Percentiles rank a stretch among this genome's conserved stretches.
Conservation (phyloP, 306 rosid genomes). For the Psophocarpus tetragonolobus region DNA sequence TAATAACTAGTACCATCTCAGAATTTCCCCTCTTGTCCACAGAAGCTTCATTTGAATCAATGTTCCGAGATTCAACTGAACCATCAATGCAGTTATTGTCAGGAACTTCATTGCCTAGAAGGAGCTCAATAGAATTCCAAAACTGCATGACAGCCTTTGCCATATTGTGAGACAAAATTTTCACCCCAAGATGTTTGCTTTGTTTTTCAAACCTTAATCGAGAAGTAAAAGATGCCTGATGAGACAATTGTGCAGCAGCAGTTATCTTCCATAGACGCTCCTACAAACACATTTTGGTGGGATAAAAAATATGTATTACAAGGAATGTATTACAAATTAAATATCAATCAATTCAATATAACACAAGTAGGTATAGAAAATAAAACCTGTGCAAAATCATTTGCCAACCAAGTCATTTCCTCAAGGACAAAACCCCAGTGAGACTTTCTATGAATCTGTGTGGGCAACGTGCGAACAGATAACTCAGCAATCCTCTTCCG, state of each 20-base stretch:
- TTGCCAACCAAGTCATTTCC: conserved; percentile 99
- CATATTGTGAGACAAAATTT: conserved; percentile 70
- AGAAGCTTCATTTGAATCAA: conserved; percentile 45
- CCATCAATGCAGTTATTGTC: conserved; percentile 29
- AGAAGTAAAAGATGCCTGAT: conserved; percentile 66
- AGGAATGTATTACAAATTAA: conserved; percentile 14
- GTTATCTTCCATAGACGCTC: conserved; percentile 96
- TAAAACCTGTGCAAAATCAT: conserved; percentile 95
- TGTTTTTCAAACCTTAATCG: conserved; percentile 66
- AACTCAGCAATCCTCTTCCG: conserved; percentile 90
- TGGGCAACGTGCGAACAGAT: conserved; percentile 61
- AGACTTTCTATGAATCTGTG: conserved; percentile 60
- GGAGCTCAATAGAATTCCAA: conserved; percentile 88
- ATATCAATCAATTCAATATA: background rate
- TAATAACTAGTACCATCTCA: conserved; percentile 44
- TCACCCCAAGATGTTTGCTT: conserved; percentile 50
- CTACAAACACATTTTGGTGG: conserved; percentile 44
- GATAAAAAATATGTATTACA: conserved; percentile 13
- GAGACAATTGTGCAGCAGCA: conserved; percentile 83
- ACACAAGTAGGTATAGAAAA: conserved; percentile 33
- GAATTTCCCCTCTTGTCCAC: conserved; percentile 44
- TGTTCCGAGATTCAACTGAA: conserved; percentile 41
- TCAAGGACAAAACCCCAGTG: conserved; percentile 96
- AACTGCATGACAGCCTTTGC: conserved; percentile 92
- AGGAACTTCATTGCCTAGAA: conserved; percentile 41